Base-by-base conservation (phyloP, 73 alveolate species). In the Paramecium sexaurelia region DNA sequence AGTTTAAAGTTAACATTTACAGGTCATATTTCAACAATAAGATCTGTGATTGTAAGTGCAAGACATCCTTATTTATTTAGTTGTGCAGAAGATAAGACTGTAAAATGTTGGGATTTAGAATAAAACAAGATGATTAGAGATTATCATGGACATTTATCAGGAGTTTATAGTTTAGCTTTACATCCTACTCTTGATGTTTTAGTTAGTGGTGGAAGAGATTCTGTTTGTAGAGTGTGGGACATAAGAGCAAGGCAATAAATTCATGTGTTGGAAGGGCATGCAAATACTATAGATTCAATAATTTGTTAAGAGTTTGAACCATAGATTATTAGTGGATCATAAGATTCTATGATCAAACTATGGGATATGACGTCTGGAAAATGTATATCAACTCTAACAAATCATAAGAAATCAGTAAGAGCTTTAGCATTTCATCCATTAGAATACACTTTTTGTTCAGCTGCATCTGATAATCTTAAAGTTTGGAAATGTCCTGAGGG, bases 141-240 rank as follows among this genome's bases (percentile, higher is more conserved):
- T 87, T 98, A 98, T 92, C 99, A 99, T 71, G 99, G 99, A 8
- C 99, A 99, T 92, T 27, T 88, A 4, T 41, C 96, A 15, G 99
- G 99, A 11, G 99, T 98, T 29, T 98, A 98, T 92, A 32, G 97
- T 47, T 67, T 98, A 45, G 97, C 98, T 7, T 75, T 99, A 66
- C 99, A 99, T 85, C 99, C 99, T 7, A 91, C 98, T n/a, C 92
- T 98, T 83, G 99, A 99, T 93, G 68, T 99, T 11, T 95, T 99
- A 26, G 96, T 96, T 0, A 95, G 99, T 29, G 99, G 99, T 27
- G 97, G 99, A 22, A 93, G 99, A 90, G 99, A 98, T 84, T 94
- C 98, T n/a, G 98, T 97, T 0, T 98, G 97, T 0, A 84, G 99
- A 85, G 98, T 98, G 6, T 99, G 99, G 99, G 99, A 99, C 87